Percentiles rank a stretch among this genome's conserved stretches.
Evolutionary conservation across 1,139 yeast species (phyloP).

Genomic region (Dujonia santamariae): DNA sequence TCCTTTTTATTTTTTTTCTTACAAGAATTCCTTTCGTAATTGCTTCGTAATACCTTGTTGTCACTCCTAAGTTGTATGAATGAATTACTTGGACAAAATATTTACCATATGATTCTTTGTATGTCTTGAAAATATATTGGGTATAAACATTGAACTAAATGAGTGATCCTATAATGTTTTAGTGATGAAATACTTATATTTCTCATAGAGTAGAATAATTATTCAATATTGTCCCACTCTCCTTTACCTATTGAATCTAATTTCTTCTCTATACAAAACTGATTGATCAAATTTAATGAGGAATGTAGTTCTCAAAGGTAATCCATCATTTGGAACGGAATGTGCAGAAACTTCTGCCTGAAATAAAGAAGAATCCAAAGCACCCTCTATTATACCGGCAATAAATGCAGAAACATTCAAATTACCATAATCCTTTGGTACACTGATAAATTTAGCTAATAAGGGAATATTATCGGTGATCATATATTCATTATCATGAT

Average conservation of each 20-base stretch:
- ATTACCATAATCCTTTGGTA: slow-evolving; percentile 77
- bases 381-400: slow-evolving; percentile 92
- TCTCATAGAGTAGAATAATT: no score
- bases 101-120: no score
- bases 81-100: no score
- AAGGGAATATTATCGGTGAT: slow-evolving; percentile 82
- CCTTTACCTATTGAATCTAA: slow-evolving; percentile 13
- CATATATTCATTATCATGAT: slow-evolving; percentile 76
- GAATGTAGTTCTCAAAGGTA: slow-evolving; percentile 76
- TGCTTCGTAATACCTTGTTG: no score
- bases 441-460: slow-evolving; percentile 71
- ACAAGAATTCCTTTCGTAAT: no score
- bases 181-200: no score
- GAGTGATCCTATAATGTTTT: no score
- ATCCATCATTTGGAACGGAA: slow-evolving; percentile 62
- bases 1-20: no score
- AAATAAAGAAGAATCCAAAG: slow-evolving; percentile 76
- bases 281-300: slow-evolving; percentile 70
- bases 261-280: slow-evolving; percentile 54
- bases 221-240: not conserved
- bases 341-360: slow-evolving; percentile 89
- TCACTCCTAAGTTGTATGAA: no score
- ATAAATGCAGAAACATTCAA: slow-evolving; percentile 81
- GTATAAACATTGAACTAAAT: no score
- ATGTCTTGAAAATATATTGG: no score